Evolutionary conservation across 208 protist species (phyloP).

Genomic region (Herpetomonas tarakana): DNA sequence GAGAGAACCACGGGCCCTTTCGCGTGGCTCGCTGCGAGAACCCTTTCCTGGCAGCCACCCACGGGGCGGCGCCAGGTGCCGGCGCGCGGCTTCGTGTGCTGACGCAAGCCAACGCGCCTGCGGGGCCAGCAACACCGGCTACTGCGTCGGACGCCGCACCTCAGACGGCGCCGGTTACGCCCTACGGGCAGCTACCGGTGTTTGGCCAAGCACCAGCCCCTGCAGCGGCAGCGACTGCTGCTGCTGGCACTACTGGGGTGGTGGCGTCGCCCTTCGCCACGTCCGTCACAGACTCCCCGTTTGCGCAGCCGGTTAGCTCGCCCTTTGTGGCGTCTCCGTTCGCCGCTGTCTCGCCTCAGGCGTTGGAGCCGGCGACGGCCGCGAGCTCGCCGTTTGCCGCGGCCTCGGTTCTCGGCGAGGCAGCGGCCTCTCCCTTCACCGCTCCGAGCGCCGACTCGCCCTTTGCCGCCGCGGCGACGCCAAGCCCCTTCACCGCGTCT

Average conservation of each 20-base stretch:
- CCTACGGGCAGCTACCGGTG: conserved; percentile 78
- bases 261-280: conserved; percentile 41
- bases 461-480: conserved; percentile 1
- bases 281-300: conserved; percentile 24
- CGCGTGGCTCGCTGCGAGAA: conserved; percentile 40
- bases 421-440: conserved; percentile 5
- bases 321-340: conserved; percentile 37
- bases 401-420: neutral
- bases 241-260: conserved; percentile 9
- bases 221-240: neutral
- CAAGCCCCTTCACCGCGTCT: conserved; percentile 11
- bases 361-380: too few species aligned
- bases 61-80: neutral
- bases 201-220: conserved; percentile 51
- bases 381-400: neutral
- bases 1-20: conserved; percentile 38
- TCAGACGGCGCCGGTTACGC: conserved; percentile 51
- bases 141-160: conserved; percentile 18
- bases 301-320: conserved; percentile 16
- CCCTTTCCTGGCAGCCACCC: conserved; percentile 26
- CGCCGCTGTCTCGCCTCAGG: conserved; percentile 7
- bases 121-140: conserved; percentile 6
- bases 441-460: conserved; percentile 1
- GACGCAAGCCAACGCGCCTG: too few species aligned
- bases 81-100: conserved; percentile 2